Evolutionary conservation across 306 rosid species (phyloP), one percentile per base, ranked within the genome.

Genomic region (Aeschynomene evenia): DNA sequence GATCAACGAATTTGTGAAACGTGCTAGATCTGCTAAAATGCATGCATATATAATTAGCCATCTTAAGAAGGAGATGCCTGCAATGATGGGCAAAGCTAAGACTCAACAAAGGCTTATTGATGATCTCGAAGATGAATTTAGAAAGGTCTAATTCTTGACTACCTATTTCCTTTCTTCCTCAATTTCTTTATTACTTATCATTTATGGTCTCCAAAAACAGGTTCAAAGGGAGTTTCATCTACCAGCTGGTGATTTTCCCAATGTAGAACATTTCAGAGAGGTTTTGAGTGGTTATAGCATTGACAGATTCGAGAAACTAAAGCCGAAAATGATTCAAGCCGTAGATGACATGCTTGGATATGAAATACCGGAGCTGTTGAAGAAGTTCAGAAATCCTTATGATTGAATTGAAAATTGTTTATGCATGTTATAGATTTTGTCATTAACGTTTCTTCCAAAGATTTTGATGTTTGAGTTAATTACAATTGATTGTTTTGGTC

Each of bases 1-100:
- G 99, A 95, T 95, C 77, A 91, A 95, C 71, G 99, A 95, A 77
- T 95, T 87, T 74, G 99, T 95, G 13, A 95, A 95, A 73, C 97
- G 97, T 55, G 97, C 99, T 6, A 83, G 99, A 85, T 92, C 97
- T 48, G 97, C 92, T 24, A 95, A 91, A 83, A 95, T 95, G 20
- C 99, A 95, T 64, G 96, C 99, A 14, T 75, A 89, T 76, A 89
- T 95, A 14, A 83, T 95, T 56, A 86, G 96, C 51, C 99, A 91
- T 76, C 94, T 95, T 6, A 87, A 76, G 82, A 91, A 74, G 78
- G 92, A 91, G 80, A 95, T 95, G 97, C 99, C 99, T 70, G 73
- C 90, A 11, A 84, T 95, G 79, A 84, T 94, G 64, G 99, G 97
- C 63, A 95, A 95, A 81, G 95, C 97, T 12, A 95, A 95, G 80